These are phyloP conservation scores for Apiospora marii DNA, from an alignment of 2,329 filamentous ascomycete genomes.

Conservation along the genomic window DNA sequence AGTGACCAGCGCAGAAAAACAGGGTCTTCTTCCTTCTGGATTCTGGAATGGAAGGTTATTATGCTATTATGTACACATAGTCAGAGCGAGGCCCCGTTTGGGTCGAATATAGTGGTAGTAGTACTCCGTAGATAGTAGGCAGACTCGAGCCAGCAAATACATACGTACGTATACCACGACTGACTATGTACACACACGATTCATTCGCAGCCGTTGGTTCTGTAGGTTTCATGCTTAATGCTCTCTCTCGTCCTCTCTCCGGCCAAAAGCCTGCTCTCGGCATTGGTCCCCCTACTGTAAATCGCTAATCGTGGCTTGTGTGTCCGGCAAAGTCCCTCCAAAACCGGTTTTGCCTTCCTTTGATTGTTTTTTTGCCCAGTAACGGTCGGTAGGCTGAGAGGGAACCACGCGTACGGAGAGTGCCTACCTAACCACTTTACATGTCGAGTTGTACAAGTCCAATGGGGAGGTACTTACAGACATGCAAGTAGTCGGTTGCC, in stretches of 20 bases:
- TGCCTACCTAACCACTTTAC: background rate
- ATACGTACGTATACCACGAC: background rate
- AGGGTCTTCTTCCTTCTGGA: slow-evolving; percentile 12
- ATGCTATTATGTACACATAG: background rate
- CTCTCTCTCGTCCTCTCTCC: background rate
- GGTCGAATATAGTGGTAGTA: background rate
- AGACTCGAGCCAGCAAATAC: background rate
- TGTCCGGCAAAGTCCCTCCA: background rate
- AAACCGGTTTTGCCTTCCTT: slow-evolving; percentile 3
- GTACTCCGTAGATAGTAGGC: background rate
- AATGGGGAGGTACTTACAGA: background rate
- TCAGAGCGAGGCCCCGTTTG: background rate
- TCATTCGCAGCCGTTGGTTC: background rate
- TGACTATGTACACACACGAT: slow-evolving; percentile 2
- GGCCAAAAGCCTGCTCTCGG: slow-evolving; percentile 1
- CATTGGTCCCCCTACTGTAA: background rate
- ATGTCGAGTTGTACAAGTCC: slow-evolving; percentile 11
- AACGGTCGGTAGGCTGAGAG: slow-evolving; percentile 18
- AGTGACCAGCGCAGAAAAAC: background rate
- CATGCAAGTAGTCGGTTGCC: background rate
- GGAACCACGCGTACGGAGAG: slow-evolving; percentile 7
- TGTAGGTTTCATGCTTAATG: slow-evolving; percentile 12
- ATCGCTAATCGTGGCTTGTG: slow-evolving; percentile 13
- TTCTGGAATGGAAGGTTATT: background rate
- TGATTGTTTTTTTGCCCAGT: background rate